Base-by-base conservation (phyloP, 1,139 yeast species). In the Hansenula sp. region DNA sequence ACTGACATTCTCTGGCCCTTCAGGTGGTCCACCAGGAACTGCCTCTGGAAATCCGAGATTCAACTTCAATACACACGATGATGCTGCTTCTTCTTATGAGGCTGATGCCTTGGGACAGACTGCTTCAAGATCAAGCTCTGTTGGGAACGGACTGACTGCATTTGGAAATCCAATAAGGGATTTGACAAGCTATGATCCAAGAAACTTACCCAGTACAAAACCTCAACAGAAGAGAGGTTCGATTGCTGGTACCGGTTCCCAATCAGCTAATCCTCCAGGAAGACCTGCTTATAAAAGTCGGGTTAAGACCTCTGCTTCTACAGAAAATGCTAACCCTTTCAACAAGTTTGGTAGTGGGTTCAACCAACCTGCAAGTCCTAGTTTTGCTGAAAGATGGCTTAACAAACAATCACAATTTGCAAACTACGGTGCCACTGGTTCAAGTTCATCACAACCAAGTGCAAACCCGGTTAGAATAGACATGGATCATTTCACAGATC, bases 331-430 rank as follows among this genome's bases (percentile, higher is more conserved):
- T 10, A 16, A 32, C 11, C 32, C 43, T 16, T 36, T 29, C 9
- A 37, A 31, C 8, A 35, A 30, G 7, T 35, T 13, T 19, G 39
- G 31, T 2, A 28, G 36, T 25, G 39, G 38, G 15, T 32, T 27
- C 17, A 35, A 31, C n/a, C 15, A 24, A 27, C 33, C 27, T 25
- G 8, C 31, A 31, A 31, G 33, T 33, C 60, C 60, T 21, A 51
- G 53, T 28, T 50, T 52, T 44, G 60, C 61, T 10, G 61, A 57
- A 39, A 50, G 53, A 19, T 57, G 61, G 61, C 51, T 58, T 2
- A 47, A 47, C 17, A 42, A 54, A 25, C 60, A 57, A 43, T 50
- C 21, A 49, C 51, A 29, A 43, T 16, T 36, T 13, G 18, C 17
- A 3, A 15, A 18, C 19, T 42, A 42, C 25, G 44, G 44, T 5